These are phyloP conservation scores for Pseudoturritis turrita DNA, from an alignment of 345 rosid genomes.

Conservation along the genomic window DNA sequence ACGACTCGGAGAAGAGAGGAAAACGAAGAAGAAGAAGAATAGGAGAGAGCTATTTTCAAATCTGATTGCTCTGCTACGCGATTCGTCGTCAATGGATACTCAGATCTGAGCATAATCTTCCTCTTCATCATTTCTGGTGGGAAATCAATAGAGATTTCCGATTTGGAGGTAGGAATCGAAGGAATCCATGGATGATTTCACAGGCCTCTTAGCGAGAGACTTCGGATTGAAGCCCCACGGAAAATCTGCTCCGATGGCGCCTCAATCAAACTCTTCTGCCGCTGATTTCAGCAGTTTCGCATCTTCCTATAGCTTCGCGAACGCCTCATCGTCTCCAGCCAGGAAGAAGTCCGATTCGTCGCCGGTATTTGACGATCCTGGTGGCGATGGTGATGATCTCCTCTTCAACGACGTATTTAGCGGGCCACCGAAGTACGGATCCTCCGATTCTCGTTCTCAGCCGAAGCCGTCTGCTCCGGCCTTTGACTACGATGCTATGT, in stretches of 20 bases:
- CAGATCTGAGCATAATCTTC: background rate
- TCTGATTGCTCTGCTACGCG: background rate
- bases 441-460: conserved; percentile 31
- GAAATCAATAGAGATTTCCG: background rate
- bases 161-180: background rate
- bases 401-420: conserved; percentile 50
- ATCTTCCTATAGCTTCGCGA: conserved; percentile 28
- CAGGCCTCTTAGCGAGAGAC: conserved; percentile 54
- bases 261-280: conserved; percentile 35
- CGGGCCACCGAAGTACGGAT: conserved; percentile 47
- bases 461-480: conserved; percentile 14
- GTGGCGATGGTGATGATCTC: conserved; percentile 20
- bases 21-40: background rate
- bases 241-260: conserved; percentile 71
- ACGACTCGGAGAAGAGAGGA: background rate
- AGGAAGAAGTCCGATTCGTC: conserved; percentile 27
- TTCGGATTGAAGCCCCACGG: conserved; percentile 72
- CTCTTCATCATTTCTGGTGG: background rate
- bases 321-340: conserved; percentile 27
- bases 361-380: conserved; percentile 43
- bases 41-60: background rate
- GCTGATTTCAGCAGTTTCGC: conserved; percentile 18
- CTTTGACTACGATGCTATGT: conserved; percentile 50
- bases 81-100: background rate
- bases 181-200: conserved; percentile 62